phyloP scores from a whole-genome alignment of 164 flowering plant species.

The Chloranthus sessilifolius region DNA sequence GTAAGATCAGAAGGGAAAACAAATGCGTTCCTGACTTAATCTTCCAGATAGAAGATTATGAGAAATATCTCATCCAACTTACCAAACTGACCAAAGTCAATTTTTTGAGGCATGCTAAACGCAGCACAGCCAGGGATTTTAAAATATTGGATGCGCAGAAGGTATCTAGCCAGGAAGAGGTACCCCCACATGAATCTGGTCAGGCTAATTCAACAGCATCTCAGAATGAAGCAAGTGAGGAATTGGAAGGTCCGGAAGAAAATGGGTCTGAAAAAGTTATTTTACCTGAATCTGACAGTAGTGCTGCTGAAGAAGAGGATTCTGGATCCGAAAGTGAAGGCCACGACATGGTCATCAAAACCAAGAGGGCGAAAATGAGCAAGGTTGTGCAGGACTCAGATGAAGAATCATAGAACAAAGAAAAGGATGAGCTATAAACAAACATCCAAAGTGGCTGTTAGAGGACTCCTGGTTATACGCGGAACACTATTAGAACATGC shows the following conservation, averaged over 20 bases:
- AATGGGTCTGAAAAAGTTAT: slow-evolving; percentile 26
- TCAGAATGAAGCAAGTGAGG: slow-evolving; percentile 29
- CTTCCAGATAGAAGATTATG: slow-evolving; percentile 83
- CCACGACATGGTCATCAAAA: slow-evolving; percentile 21
- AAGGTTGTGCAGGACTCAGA: slow-evolving; percentile 64
- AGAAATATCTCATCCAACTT: slow-evolving; percentile 76
- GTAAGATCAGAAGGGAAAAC: slow-evolving; percentile 77
- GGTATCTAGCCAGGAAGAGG: slow-evolving; percentile 28
- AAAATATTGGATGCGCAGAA: slow-evolving; percentile 40
- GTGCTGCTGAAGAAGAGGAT: slow-evolving; percentile 32
- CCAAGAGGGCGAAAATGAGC: slow-evolving; percentile 41
- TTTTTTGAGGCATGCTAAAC: slow-evolving; percentile 74
- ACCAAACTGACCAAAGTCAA: slow-evolving; percentile 71
- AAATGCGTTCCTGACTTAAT: slow-evolving; percentile 76
- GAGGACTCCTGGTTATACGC: too few species aligned
- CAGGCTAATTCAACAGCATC: slow-evolving; percentile 17
- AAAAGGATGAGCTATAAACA: too few species aligned
- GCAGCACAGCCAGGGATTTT: slow-evolving; percentile 78
- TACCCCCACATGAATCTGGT: slow-evolving; percentile 20
- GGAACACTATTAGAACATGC: too few species aligned
- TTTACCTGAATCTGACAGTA: slow-evolving; percentile 28
- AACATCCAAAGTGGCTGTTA: too few species aligned
- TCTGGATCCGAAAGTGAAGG: slow-evolving; percentile 46
- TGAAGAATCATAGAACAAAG: slow-evolving; percentile 31
- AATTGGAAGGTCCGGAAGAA: slow-evolving; percentile 34